Evolutionary conservation across 805 yeast genomes (phyloP).

Genomic region (Candida endomychidarum): DNA sequence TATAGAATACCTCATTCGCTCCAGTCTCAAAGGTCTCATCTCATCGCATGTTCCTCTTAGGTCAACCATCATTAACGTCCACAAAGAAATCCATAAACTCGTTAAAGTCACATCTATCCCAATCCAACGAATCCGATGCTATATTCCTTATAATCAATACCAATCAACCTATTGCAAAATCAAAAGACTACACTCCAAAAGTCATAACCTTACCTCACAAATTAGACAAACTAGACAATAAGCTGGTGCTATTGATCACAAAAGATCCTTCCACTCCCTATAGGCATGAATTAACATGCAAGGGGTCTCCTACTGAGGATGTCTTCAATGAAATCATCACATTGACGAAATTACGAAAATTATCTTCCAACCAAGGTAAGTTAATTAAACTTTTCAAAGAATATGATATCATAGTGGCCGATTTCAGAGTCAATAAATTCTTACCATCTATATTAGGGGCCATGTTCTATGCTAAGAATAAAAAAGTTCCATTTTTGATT

Average conservation of each 20-base stretch:
- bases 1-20: no score
- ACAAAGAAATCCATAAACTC: conserved; percentile 12
- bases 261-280: conserved; percentile 70
- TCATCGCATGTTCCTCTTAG: conserved; percentile 4
- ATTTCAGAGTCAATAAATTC: conserved; percentile 62
- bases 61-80: conserved; percentile 6
- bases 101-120: conserved; percentile 17
- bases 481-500: conserved; percentile 66
- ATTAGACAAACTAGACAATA: conserved; percentile 48
- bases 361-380: conserved; percentile 44
- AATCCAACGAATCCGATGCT: conserved; percentile 20
- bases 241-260: conserved; percentile 60
- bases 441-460: conserved; percentile 59
- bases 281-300: conserved; percentile 46
- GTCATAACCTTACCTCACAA: conserved; percentile 53
- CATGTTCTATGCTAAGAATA: conserved; percentile 61
- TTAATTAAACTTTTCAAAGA: conserved; percentile 54
- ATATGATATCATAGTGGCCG: conserved; percentile 67
- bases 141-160: conserved; percentile 36
- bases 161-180: conserved; percentile 24
- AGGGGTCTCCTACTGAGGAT: conserved; percentile 58
- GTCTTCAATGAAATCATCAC: conserved; percentile 60
- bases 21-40: no score
- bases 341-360: conserved; percentile 52
- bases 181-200: conserved; percentile 42